Conservation (phyloP, 805 yeast genomes). For the Saccharomycopsis sp. region DNA sequence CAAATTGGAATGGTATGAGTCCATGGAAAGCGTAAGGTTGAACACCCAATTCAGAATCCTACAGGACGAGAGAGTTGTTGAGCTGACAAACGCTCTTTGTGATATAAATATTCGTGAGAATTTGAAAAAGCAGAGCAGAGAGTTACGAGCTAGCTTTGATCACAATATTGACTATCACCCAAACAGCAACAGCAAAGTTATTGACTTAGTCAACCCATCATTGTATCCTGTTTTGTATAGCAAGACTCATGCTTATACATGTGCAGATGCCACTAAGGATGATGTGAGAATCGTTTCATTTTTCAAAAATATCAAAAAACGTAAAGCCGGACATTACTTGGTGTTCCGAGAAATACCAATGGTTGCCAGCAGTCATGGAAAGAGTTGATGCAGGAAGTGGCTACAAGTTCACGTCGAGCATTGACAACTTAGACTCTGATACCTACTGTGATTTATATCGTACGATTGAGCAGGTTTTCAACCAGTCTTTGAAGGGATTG, state of each 20-base stretch:
- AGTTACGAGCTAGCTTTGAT: conserved; percentile 20
- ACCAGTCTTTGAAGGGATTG: too few species aligned
- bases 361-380: conserved; percentile 32
- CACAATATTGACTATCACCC: conserved; percentile 33
- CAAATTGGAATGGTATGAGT: conserved; percentile 31
- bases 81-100: conserved; percentile 23
- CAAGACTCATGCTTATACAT: conserved; percentile 23
- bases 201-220: conserved; percentile 38
- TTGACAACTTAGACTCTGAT: conserved; percentile 36
- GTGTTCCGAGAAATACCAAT: conserved; percentile 29
- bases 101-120: conserved; percentile 9
- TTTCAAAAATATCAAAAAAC: background rate
- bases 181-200: conserved; percentile 31
- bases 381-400: conserved; percentile 4
- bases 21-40: conserved; percentile 4
- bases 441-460: conserved; percentile 26
- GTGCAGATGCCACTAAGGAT: background rate
- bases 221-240: conserved; percentile 33
- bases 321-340: background rate
- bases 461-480: conserved; percentile 30
- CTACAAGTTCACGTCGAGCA: conserved; percentile 30
- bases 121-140: conserved; percentile 17
- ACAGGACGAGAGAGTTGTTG: conserved; percentile 24
- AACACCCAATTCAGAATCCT: conserved; percentile 22
- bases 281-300: background rate